Evolutionary conservation across 495 filamentous ascomycete genomes (phyloP).

Genomic region (Pyrenula aspistea): DNA sequence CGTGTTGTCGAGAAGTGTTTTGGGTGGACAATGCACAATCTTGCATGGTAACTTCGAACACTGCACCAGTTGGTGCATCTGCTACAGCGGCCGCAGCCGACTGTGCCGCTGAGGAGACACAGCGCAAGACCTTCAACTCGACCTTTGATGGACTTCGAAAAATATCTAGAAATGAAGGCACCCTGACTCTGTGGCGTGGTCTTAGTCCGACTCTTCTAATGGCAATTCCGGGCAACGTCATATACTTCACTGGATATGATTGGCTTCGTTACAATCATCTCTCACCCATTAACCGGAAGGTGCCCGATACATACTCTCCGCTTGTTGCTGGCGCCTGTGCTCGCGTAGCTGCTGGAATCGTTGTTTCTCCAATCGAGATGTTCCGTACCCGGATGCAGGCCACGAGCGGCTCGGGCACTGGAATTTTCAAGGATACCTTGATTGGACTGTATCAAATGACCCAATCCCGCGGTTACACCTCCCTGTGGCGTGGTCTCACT

Average conservation of each 20-base stretch:
- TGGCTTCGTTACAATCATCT: constrained; percentile 62
- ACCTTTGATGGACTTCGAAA: constrained; percentile 88
- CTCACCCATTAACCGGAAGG: constrained; percentile 50
- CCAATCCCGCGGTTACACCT: constrained; percentile 54
- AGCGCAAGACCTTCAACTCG: constrained; percentile 72
- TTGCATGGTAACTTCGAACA: constrained; percentile 52
- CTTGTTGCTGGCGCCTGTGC: constrained; percentile 70
- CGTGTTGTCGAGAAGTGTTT: constrained; percentile 95
- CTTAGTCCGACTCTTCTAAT: constrained; percentile 86
- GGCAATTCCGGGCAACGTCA: constrained; percentile 91
- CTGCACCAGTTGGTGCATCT: constrained; percentile 19
- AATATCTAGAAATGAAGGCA: constrained; percentile 90
- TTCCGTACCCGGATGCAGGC: constrained; percentile 91
- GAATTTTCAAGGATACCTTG: constrained; percentile 63
- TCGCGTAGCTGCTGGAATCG: constrained; percentile 66
- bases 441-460: constrained; percentile 71
- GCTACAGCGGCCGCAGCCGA: constrained; percentile 33
- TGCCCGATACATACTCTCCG: constrained; percentile 59
- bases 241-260: constrained; percentile 98
- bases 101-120: constrained; percentile 79
- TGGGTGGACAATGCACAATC: constrained; percentile 78
- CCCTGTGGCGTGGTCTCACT: constrained; percentile 86
- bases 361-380: constrained; percentile 86
- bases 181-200: constrained; percentile 81
- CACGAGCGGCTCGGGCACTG: constrained; percentile 37